phyloP scores from a whole-genome alignment of 208 protist genomes.

The Trypanosoma avium region DNA sequence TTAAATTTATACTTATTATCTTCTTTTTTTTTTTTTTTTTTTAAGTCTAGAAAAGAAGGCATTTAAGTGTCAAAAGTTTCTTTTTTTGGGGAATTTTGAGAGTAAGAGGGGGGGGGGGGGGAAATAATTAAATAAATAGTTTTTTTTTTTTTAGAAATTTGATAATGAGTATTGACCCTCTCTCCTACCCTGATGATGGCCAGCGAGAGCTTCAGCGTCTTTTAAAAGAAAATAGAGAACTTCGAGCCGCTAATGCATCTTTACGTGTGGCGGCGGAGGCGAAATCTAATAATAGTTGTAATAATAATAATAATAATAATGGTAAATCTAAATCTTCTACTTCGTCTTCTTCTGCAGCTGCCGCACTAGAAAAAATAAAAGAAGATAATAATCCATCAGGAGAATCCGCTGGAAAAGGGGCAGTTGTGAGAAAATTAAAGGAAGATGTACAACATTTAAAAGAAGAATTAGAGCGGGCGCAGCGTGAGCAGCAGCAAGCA shows the following conservation, averaged over 20 bases:
- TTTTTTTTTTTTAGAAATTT: background rate
- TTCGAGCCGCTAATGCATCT: constrained; percentile 48
- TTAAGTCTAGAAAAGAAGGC: background rate
- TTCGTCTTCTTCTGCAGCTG: background rate
- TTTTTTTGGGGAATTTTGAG: too few species aligned
- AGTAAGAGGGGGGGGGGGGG: background rate
- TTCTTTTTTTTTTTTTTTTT: background rate
- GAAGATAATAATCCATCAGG: background rate
- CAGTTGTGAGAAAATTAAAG: constrained; percentile 12
- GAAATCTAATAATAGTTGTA: background rate
- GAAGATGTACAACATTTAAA: constrained; percentile 10
- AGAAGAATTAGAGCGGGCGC: constrained; percentile 27
- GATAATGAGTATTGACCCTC: constrained; percentile 21
- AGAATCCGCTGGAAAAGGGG: background rate
- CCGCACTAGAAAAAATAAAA: background rate
- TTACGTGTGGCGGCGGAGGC: constrained; percentile 37
- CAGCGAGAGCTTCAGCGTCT: constrained; percentile 45
- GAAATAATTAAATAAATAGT: background rate
- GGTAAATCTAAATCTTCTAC: background rate
- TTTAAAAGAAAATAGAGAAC: constrained; percentile 56
- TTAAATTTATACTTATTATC: background rate
- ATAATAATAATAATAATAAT: background rate
- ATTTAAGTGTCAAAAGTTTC: too few species aligned
- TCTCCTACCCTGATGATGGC: background rate
- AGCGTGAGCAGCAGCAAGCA: constrained; percentile 13